These are phyloP conservation scores for Bipolaris oryzae DNA, from an alignment of 2,329 filamentous ascomycete genomes.

Conservation along the genomic window DNA sequence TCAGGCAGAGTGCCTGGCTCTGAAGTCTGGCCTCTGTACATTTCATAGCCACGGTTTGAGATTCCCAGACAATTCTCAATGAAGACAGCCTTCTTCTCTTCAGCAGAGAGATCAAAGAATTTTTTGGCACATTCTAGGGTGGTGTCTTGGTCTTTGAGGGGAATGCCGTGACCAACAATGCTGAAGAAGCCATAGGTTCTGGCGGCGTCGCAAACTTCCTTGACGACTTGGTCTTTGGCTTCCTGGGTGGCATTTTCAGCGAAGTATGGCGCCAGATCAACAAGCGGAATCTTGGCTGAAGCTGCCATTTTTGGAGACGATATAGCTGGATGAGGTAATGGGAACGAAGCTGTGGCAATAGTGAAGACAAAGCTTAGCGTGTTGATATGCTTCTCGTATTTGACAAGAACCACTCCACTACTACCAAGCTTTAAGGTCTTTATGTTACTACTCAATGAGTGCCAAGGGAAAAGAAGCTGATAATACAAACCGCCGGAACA, in stretches of 20 bases:
- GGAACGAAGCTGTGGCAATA: background rate
- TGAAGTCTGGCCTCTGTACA: slow-evolving; percentile 1
- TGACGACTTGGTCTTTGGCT: background rate
- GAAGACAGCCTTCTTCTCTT: slow-evolving; percentile 22
- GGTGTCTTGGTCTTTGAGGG: slow-evolving; percentile 5
- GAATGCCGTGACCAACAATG: slow-evolving; percentile 21
- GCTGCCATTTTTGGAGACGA: background rate
- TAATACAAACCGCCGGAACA: background rate
- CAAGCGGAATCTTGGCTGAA: background rate
- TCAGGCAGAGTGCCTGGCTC: slow-evolving; percentile 13
- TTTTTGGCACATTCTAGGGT: slow-evolving; percentile 9
- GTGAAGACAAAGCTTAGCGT: background rate
- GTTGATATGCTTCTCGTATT: background rate
- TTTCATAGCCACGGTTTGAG: slow-evolving; percentile 1
- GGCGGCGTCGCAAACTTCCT: background rate
- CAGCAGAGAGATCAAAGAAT: slow-evolving; percentile 15
- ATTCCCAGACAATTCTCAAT: background rate
- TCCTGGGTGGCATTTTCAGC: background rate
- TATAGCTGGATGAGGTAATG: background rate
- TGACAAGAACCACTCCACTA: background rate
- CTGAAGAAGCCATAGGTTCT: slow-evolving; percentile 23
- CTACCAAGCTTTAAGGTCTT: background rate
- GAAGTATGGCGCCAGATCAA: background rate
- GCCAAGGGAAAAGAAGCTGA: background rate
- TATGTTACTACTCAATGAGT: background rate